Percentiles rank a stretch among this genome's conserved stretches.
phyloP scores from a whole-genome alignment of 306 rosid species.

The Crataegus laevigata region DNA sequence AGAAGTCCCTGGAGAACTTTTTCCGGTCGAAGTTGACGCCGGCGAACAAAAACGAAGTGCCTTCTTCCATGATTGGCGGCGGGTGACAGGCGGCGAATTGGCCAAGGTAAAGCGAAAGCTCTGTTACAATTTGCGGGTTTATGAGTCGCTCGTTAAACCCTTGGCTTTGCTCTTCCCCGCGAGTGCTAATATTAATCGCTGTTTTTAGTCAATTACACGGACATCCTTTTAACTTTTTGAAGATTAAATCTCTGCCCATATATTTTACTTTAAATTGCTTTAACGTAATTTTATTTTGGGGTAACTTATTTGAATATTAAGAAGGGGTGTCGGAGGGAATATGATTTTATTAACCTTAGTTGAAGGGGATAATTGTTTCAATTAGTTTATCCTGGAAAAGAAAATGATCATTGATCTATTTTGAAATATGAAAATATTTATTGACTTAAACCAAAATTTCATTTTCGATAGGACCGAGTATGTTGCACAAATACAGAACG shows the following conservation, averaged over 20 bases:
- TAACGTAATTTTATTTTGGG: neutral
- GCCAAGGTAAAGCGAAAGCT: neutral
- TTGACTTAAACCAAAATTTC: too few species aligned
- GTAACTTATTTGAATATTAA: too few species aligned
- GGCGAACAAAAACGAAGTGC: slow-evolving; percentile 64
- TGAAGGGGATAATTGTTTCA: too few species aligned
- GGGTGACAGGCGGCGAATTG: neutral
- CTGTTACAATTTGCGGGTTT: neutral
- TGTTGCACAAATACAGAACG: too few species aligned
- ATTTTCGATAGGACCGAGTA: too few species aligned
- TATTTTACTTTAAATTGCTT: neutral
- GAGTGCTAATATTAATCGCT: too few species aligned
- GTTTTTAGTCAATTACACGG: neutral
- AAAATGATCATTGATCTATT: too few species aligned
- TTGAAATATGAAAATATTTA: too few species aligned
- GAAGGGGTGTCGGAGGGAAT: too few species aligned
- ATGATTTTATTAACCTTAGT: too few species aligned
- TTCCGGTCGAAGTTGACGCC: slow-evolving; percentile 70
- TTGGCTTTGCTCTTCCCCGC: neutral
- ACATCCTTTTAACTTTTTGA: neutral
- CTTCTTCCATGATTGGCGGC: slow-evolving; percentile 39
- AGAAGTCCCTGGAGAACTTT: slow-evolving; percentile 60
- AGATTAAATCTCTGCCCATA: neutral
- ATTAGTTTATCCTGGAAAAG: too few species aligned
- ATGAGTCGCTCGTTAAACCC: neutral